Base-by-base conservation (phyloP, 495 filamentous ascomycete genomes). In the Lophium mytilinum region DNA sequence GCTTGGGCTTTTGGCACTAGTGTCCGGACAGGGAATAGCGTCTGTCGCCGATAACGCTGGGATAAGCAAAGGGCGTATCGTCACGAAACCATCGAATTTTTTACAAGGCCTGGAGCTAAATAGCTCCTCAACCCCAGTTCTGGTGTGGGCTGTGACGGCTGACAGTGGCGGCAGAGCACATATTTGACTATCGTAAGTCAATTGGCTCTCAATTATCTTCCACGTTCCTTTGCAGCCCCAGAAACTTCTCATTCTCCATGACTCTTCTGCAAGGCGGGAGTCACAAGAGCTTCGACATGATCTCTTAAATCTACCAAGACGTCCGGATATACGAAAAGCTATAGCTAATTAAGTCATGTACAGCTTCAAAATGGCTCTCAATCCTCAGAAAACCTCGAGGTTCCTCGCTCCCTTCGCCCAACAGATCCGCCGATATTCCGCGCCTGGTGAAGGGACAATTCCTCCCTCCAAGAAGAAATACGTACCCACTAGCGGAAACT, bases 401-500 rank as follows among this genome's bases (percentile, higher is more conserved):
- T 48, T 48, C 47, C 19, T 40, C n/a, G 19, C 17, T 14, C 35
- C 34, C 24, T 14, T 51, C 24, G 24, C 30, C 17, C 18, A 33
- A 8, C 70, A 72, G 37, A 48, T 58, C 9, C 69, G 71, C 21
- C 39, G 41, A 35, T 76, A 73, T 50, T 67, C 73, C 10, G 71
- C 72, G 3, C 71, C 72, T 5, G 61, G 65, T 45, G 67, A 71
- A 24, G 58, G 65, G 30, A 50, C 60, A 3, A 67, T 75, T 33
- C 73, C 73, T 0, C 52, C 63, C 33, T 63, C 72, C 9, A 76
- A 76, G 63, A 82, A 85, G 71, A 92, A 90, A 72, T 95, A 92
- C 75, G 86, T 97, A 24, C 92, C 93, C 19, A 86, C 82, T 6
- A 80, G 75, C 24, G 92, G 91, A 48, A 86, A 82, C 30, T 96